A percentile compares a stretch with the other conserved stretches of the same genome.
phyloP scores from a whole-genome alignment of 169 alveolate genomes.

The Cytauxzoon felis region DNA sequence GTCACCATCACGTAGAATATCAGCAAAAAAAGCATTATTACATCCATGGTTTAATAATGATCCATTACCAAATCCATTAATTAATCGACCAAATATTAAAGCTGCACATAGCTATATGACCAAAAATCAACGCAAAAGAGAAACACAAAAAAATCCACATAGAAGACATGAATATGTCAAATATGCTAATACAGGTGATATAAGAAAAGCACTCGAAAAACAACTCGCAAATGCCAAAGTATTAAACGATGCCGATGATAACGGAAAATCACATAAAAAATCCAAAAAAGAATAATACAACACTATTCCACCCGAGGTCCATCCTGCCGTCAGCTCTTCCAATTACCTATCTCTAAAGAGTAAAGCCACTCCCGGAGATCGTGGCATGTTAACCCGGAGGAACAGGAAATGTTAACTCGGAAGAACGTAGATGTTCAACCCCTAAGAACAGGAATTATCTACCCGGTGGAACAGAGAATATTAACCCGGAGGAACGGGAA shows the following conservation, averaged over 20 bases:
- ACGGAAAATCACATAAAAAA: not conserved
- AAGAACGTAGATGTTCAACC: no score
- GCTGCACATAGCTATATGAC: conserved; percentile 79
- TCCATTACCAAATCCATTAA: conserved; percentile 58
- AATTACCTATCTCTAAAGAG: no score
- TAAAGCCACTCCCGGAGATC: no score
- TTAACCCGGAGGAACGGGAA: no score
- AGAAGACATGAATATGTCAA: conserved; percentile 52
- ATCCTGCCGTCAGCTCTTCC: no score
- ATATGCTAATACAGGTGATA: conserved; percentile 60
- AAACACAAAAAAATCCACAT: conserved; percentile 20
- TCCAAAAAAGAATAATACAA: no score
- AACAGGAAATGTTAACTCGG: no score
- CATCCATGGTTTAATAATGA: conserved; percentile 71
- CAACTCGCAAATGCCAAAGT: conserved; percentile 40
- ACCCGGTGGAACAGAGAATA: no score
- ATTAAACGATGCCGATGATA: not conserved
- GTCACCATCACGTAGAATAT: conserved; percentile 64
- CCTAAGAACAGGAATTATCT: no score
- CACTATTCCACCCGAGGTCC: no score
- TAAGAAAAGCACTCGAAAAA: conserved; percentile 42
- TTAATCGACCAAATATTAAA: conserved; percentile 62
- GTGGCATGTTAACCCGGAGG: no score
- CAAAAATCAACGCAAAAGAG: conserved; percentile 70
- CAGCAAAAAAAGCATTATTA: conserved; percentile 66